Evolutionary conservation across 1,139 yeast genomes (phyloP).

Genomic region (Saccharomyces hybrid): DNA sequence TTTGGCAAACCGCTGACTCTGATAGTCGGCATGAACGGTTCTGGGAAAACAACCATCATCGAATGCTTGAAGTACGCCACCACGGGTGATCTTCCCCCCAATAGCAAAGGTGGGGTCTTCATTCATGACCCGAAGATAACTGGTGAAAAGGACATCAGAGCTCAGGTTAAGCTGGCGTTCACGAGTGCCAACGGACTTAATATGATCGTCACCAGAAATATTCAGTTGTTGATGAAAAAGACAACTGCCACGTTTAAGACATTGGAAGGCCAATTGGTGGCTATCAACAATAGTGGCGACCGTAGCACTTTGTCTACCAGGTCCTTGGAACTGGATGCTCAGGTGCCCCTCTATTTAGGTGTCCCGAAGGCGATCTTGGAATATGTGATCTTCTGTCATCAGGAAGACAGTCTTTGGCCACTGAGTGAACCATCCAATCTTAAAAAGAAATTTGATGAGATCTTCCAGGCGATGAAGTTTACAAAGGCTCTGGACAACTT

Average conservation of each 20-base stretch:
- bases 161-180: conserved; percentile 87
- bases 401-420: conserved; percentile 97
- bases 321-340: conserved; percentile 76
- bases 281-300: conserved; percentile 52
- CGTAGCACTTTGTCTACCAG: conserved; percentile 73
- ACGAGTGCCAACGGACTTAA: conserved; percentile 63
- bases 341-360: conserved; percentile 77
- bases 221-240: conserved; percentile 62
- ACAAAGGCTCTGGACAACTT: conserved; percentile 83
- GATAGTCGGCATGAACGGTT: conserved; percentile 94
- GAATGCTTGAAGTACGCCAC: conserved; percentile 92
- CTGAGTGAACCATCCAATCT: conserved; percentile 81
- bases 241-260: conserved; percentile 75
- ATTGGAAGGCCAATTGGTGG: conserved; percentile 77
- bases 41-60: conserved; percentile 94
- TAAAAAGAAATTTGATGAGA: conserved; percentile 91
- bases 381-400: conserved; percentile 94
- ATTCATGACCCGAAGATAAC: conserved; percentile 85
- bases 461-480: conserved; percentile 89
- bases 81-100: conserved; percentile 94
- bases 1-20: conserved; percentile 88
- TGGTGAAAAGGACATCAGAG: conserved; percentile 70
- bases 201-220: conserved; percentile 81
- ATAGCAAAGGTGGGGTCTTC: conserved; percentile 93
- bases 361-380: conserved; percentile 84